A percentile compares a stretch with the other conserved stretches of the same genome.
These are phyloP conservation scores for Zasmidium citrigriseum DNA, from an alignment of 2,329 filamentous ascomycete genomes.

Conservation along the genomic window DNA sequence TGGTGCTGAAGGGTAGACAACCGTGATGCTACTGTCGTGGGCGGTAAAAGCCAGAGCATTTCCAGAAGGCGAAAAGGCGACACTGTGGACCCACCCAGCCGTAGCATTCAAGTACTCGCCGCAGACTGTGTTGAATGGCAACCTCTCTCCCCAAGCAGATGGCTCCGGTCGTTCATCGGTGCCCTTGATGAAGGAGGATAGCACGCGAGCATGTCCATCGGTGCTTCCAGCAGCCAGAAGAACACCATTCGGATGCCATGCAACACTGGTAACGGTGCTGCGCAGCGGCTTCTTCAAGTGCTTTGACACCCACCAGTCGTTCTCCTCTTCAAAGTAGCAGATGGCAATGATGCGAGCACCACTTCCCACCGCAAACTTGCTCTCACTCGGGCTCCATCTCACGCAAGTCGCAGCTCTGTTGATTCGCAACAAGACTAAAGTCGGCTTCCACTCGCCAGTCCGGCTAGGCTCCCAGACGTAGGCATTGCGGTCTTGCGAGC, in stretches of 20 bases:
- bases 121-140: constrained; percentile 98
- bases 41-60: constrained; percentile 91
- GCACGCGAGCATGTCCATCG: constrained; percentile 91
- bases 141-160: constrained; percentile 87
- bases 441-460: constrained; percentile 89
- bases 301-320: constrained; percentile 99
- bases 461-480: constrained; percentile 97
- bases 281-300: constrained; percentile 98
- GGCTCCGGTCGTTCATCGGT: constrained; percentile 83
- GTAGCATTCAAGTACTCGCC: constrained; percentile 96
- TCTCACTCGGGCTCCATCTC: constrained; percentile 94
- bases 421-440: constrained; percentile 92
- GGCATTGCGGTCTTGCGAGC: constrained; percentile 96
- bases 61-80: constrained; percentile 89
- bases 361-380: constrained; percentile 95
- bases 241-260: constrained; percentile 97
- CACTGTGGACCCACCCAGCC: constrained; percentile 93
- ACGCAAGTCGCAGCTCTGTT: constrained; percentile 96
- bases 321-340: constrained; percentile 99
- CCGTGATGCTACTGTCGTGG: constrained; percentile 94
- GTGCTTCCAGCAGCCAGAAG: constrained; percentile 94
- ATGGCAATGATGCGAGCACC: constrained; percentile 93
- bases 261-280: constrained; percentile 90
- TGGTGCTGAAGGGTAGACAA: constrained; percentile 89
- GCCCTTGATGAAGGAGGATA: constrained; percentile 95